Percentiles rank a stretch among this genome's conserved stretches.
Conservation (phyloP, 192 early-diverging fungal genomes). For the Coemansia umbellata region DNA sequence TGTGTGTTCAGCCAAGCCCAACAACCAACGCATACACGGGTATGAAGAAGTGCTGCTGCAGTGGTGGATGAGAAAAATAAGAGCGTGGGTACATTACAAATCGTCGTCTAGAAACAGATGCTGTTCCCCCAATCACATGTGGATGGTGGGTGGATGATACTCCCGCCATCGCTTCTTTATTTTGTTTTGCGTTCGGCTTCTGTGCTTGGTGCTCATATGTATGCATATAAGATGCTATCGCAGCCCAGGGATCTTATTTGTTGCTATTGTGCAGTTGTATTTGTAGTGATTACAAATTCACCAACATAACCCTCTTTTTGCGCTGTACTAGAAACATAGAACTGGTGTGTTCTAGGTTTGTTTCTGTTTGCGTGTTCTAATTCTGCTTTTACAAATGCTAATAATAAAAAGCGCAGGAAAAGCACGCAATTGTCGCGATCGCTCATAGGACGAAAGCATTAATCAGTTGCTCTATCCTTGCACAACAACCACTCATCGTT, state of each 20-base stretch:
- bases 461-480: neutral
- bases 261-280: neutral
- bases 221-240: neutral
- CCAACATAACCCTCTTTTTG: no score
- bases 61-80: no score
- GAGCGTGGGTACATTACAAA: no score
- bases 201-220: neutral
- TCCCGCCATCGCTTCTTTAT: neutral
- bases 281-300: no score
- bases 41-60: no score
- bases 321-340: no score
- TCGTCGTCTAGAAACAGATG: no score
- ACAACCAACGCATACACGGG: no score
- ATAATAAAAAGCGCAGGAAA: neutral
- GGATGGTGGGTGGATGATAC: no score
- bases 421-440: constrained; percentile 1
- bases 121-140: no score
- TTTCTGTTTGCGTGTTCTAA: neutral
- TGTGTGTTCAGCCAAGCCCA: no score
- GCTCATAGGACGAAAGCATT: neutral
- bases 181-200: neutral
- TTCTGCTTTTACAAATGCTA: neutral
- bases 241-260: neutral
- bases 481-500: neutral
- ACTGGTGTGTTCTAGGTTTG: neutral